phyloP scores from a whole-genome alignment of 2,329 filamentous ascomycete species.

The Trichoderma semiorbis region DNA sequence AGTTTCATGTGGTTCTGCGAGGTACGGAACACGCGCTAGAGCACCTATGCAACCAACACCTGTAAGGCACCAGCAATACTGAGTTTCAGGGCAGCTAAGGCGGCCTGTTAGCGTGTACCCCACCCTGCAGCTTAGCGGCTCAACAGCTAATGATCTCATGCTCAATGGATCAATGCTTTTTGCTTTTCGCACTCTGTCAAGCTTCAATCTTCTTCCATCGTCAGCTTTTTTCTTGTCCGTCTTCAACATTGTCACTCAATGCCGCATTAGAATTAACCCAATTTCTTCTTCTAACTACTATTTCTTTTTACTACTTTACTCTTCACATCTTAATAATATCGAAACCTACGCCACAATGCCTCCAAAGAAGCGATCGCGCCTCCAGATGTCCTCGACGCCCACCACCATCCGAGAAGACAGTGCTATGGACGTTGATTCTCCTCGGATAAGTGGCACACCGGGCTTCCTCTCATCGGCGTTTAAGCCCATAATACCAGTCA shows the following conservation, averaged over 20 bases:
- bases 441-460: slow-evolving; percentile 50
- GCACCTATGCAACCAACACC: neutral
- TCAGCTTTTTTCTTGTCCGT: neutral
- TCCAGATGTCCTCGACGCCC: slow-evolving; percentile 56
- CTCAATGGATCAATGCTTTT: neutral
- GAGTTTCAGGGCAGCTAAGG: neutral
- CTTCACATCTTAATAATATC: neutral
- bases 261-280: neutral
- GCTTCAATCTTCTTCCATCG: neutral
- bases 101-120: neutral
- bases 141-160: slow-evolving; percentile 18
- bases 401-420: slow-evolving; percentile 54
- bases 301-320: neutral
- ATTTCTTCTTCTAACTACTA: neutral
- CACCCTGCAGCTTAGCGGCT: slow-evolving; percentile 10
- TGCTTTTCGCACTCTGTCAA: neutral
- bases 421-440: slow-evolving; percentile 58
- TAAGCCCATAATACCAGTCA: slow-evolving; percentile 24
- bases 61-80: neutral
- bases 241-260: neutral
- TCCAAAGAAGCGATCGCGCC: slow-evolving; percentile 65
- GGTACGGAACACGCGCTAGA: neutral
- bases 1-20: no score
- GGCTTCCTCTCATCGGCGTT: slow-evolving; percentile 21
- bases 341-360: slow-evolving; percentile 50